Base-by-base conservation (phyloP, 164 flowering plant genomes). In the Nymphaea colorata region DNA sequence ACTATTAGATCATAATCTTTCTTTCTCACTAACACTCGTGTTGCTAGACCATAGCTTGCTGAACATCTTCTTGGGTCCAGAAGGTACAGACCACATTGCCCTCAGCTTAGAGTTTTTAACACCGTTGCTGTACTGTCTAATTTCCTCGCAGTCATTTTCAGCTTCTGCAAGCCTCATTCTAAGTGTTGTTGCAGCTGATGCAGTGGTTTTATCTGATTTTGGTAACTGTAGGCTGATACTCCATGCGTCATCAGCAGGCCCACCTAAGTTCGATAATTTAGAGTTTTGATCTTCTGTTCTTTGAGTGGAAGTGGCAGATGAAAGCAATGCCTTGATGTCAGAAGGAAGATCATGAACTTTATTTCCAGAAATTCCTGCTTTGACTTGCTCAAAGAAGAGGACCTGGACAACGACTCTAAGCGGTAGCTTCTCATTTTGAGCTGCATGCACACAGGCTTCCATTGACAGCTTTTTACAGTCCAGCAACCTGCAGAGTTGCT, bases 401-500 rank as follows among this genome's bases (percentile, higher is more conserved):
- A 95, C 97, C 79, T 92, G 99, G 44, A 95, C 98, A 15, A 95
- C 94, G 36, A 95, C 91, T 71, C 99, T 82, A 8, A 95, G 72
- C 0, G 99, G 99, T 12, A 95, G 93, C 64, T 79, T 72, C 82
- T 95, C 98, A 60, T 95, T 95, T 63, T 91, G 96, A 42, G 98
- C 98, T 0, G 99, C 99, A 64, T 92, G 93, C 84, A 87, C 88
- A 71, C 98, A 90, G 17, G 87, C 88, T 69, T 90, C 90, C 82
- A 92, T 74, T 4, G 99, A 92, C 11, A 95, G 81, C 73, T 89
- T 95, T 73, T 85, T 92, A 94, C 99, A 95, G 85, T 95, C 96
- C 4, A 95, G 78, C 57, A 84, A 70, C 67, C 90, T 80, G 67
- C 99, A 95, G 64, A 95, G 68, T 42, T 85, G 74, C 69, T 95